Conservation (phyloP, 2,329 filamentous ascomycete genomes). For the Phialocephala sp. region DNA sequence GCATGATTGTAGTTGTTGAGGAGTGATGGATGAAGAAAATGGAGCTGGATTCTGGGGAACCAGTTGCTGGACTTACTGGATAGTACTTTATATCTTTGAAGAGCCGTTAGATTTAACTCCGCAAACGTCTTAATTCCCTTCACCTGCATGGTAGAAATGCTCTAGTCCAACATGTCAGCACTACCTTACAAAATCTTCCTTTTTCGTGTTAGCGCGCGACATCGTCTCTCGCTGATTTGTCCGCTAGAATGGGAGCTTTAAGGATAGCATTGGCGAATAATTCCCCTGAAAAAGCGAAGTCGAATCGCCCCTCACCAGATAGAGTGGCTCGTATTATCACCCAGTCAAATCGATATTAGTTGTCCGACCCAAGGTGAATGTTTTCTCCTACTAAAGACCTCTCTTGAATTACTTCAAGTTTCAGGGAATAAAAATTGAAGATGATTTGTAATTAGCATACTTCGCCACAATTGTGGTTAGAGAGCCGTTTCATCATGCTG, state of each 20-base stretch:
- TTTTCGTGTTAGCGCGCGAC: neutral
- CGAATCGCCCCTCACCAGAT: neutral
- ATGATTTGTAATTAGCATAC: neutral
- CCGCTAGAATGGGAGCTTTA: neutral
- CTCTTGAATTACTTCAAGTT: neutral
- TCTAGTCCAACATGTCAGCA: too few relatives aligned
- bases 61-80: neutral
- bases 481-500: neutral
- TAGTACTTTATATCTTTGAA: neutral
- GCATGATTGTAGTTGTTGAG: conserved; percentile 24
- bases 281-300: neutral
- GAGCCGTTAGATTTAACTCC: neutral
- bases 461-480: neutral
- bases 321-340: neutral
- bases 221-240: neutral
- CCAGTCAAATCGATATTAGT: neutral
- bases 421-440: neutral
- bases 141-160: neutral
- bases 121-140: neutral
- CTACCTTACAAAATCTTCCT: too few relatives aligned
- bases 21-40: neutral
- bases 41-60: neutral
- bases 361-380: too few relatives aligned
- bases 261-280: neutral
- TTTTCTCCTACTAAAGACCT: neutral